Evolutionary conservation across 768 basidiomycete species (phyloP), one percentile per base, ranked within the genome.

Genomic region (Tricholoma hemisulphureum): DNA sequence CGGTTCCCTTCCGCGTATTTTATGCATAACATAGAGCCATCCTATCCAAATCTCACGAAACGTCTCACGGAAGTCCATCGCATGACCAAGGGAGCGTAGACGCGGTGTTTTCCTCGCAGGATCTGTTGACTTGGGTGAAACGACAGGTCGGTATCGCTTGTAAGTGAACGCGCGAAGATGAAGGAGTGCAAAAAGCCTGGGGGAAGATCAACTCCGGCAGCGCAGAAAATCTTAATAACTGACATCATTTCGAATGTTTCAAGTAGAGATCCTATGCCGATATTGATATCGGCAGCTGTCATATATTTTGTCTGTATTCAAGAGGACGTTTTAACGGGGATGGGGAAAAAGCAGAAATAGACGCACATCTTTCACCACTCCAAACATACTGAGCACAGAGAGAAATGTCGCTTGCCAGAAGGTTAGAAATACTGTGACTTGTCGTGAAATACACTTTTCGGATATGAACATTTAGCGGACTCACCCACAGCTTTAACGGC

Each of bases 201-300:
- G 11, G 51, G 58, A 53, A 66, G 57, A 5, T 51, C 37, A 61
- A 39, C 46, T 57, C 58, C 28, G 46, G 29, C 14, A 20, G 8
- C 35, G 35, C 51, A 13, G 35, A 53, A 53, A 55, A 24, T 41
- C 31, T 34, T 4, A 34, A 53, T 45, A 2, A 74, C 84, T 18
- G 65, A 86, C 86, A 82, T 82, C 89, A 92, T 91, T 70, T 91
- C 89, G 60, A 88, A 80, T 0, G 86, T 87, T 63, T 89, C 84
- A 2, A 87, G 64, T 10, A 91, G 71, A 0, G 88, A 87, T 14
- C 83, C 80, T 39, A 89, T 81, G 4, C 87, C 89, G 24, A 87
- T 85, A 62, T 86, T 84, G 61, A 91, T 85, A 63, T 89, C 86
- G 7, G 82, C 83, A 3, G 86, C 84, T 1, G 88, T 87, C 88